Conservation (phyloP, 306 rosid species). For the Pueraria montana region DNA sequence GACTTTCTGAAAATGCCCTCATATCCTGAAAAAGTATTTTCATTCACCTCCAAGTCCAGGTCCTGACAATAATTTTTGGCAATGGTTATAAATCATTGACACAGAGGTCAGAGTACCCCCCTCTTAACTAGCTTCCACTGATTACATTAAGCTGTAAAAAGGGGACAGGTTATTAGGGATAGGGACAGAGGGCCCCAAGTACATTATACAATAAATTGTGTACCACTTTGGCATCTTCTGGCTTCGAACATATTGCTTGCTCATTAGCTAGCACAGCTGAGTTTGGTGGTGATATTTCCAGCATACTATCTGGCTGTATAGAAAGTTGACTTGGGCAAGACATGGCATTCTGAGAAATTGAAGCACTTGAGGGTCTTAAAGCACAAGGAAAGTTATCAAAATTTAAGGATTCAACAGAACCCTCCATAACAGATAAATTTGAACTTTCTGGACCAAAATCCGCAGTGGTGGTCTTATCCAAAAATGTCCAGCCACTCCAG, state of each 20-base stretch:
- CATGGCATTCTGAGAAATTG: slow-evolving; percentile 42
- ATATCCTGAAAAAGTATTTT: slow-evolving; percentile 46
- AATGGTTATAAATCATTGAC: slow-evolving; percentile 42
- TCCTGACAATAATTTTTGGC: slow-evolving; percentile 59
- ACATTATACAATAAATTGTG: slow-evolving; percentile 35
- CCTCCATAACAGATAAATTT: slow-evolving; percentile 54
- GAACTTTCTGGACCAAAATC: slow-evolving; percentile 47
- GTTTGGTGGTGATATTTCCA: slow-evolving; percentile 46
- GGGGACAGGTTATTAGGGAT: background rate
- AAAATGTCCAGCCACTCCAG: slow-evolving; percentile 80
- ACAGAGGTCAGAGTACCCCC: background rate
- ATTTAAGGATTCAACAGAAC: slow-evolving; percentile 68
- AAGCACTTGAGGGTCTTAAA: slow-evolving; percentile 41
- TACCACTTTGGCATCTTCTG: slow-evolving; percentile 59
- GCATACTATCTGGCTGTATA: slow-evolving; percentile 48
- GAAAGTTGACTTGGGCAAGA: slow-evolving; percentile 53
- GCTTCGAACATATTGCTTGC: slow-evolving; percentile 38
- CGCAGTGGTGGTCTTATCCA: slow-evolving; percentile 46
- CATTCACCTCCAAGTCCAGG: slow-evolving; percentile 45
- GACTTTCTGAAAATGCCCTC: slow-evolving; percentile 44
- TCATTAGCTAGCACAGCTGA: slow-evolving; percentile 46
- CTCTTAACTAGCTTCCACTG: slow-evolving; percentile 41
- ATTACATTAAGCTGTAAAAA: slow-evolving; percentile 20
- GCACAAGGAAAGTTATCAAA: slow-evolving; percentile 59
- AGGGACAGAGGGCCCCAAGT: background rate